phyloP scores from a whole-genome alignment of 2,329 filamentous ascomycete genomes.

The Elsinoe batatas region DNA sequence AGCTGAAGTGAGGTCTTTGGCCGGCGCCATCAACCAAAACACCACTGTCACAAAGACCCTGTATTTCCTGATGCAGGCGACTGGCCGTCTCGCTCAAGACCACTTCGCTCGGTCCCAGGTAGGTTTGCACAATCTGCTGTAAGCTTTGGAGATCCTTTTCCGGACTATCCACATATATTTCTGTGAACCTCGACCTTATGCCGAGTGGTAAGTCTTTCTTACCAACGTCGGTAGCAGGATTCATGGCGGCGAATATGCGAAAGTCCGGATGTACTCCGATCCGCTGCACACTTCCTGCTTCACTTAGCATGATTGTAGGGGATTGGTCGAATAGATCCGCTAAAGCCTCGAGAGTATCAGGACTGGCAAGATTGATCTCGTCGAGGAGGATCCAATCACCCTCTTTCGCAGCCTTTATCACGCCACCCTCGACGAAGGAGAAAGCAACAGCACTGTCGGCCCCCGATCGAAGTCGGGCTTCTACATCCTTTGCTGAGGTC shows the following conservation, averaged over 20 bases:
- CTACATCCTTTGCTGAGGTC: conserved; percentile 63
- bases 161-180: conserved; percentile 86
- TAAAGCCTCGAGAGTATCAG: conserved; percentile 89
- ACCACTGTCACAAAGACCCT: conserved; percentile 69
- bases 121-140: conserved; percentile 77
- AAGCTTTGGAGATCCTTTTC: conserved; percentile 81
- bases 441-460: conserved; percentile 70
- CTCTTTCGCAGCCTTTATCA: conserved; percentile 90
- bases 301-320: conserved; percentile 80
- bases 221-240: conserved; percentile 92
- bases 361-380: conserved; percentile 91
- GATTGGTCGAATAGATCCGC: conserved; percentile 72
- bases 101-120: conserved; percentile 59
- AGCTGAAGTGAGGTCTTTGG: conserved; percentile 92
- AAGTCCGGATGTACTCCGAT: conserved; percentile 87
- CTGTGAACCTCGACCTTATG: conserved; percentile 84
- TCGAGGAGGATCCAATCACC: conserved; percentile 96
- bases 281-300: conserved; percentile 86
- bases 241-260: conserved; percentile 97
- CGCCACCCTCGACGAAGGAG: conserved; percentile 89
- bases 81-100: conserved; percentile 67
- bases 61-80: conserved; percentile 78
- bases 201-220: conserved; percentile 89
- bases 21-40: conserved; percentile 87
- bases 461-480: conserved; percentile 64